Base-by-base conservation (phyloP, 805 yeast species). In the Suhomyces sp. region DNA sequence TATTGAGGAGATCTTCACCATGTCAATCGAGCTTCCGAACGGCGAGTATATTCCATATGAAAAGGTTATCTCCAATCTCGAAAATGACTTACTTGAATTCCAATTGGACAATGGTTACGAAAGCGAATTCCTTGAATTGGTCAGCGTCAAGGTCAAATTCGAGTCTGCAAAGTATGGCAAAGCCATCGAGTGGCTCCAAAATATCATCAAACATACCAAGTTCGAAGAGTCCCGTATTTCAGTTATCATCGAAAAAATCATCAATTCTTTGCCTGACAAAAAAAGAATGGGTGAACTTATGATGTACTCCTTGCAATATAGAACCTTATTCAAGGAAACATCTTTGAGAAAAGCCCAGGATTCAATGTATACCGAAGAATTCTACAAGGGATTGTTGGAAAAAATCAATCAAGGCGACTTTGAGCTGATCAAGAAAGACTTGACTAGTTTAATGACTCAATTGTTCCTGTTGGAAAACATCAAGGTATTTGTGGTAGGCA, bases 151-250 rank as follows among this genome's bases (percentile, higher is more conserved):
- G 50, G 73, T 92, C 41, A 81, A 83, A 57, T 85, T 86, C 43
- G 84, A 80, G 58, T 73, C 75, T 8, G 75, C 72, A 7, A 84
- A 90, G 52, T 94, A 92, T 62, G 50, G 57, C 0, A 78, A 78
- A 45, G 90, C 93, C 0, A 83, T 92, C 39, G 79, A 82, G 21
- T 94, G 98, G 98, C 73, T 89, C 43, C 68, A 75, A 43, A 82
- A 83, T 52, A 76, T 87, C 17, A 68, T 91, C 59, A 84, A 81
- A 65, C 78, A 81, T 58, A 79, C 87, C 25, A 77, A 81, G 6
- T 89, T 88, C 65, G 97, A 91, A 51, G 83, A 81, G 56, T 76
- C 82, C 9, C 78, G 97, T 65, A 80, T 90, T 21, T 77, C 79
- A 57, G 82, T 89, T 24, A 76, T 86, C 15, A 65, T 86, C 29